Base-by-base conservation (phyloP, 2,329 filamentous ascomycete genomes). In the Clonostachys sp. region DNA sequence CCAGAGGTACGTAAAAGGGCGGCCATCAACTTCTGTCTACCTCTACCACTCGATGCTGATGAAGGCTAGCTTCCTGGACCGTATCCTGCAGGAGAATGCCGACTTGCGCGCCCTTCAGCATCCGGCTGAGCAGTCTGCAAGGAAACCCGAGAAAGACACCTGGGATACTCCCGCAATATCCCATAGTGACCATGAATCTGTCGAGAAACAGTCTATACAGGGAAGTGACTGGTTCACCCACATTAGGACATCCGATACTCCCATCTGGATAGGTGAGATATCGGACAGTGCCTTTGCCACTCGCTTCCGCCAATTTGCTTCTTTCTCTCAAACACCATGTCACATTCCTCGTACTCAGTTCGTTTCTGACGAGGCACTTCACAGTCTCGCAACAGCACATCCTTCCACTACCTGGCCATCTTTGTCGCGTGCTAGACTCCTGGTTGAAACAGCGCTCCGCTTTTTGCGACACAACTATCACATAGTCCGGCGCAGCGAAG, bases 401-500 rank as follows among this genome's bases (percentile, higher is more conserved):
- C 57, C 58, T 1, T 57, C 64, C 7, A 61, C 61, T 6, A 57
- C 60, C 13, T 46, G 43, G 42, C 49, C 49, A 12, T 34, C 42
- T 10, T 12, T 38, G 5, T 16, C 14, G 8, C 44, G 55, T 12
- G 58, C 56, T 6, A 50, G 56, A 2, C 33, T 61, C 5, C 50
- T 61, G 3, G 50, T 61, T 7, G 66, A 70, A 34, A 68, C 68
- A 5, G 69, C 72, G 1, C 45, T 74, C 16, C 64, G 63, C 24
- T 60, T 72, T 3, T 66, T 62, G 24, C 59, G 61, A 13, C 61
- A 57, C n/a, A n/a, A 12, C 3, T 74, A 69, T 47, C 70, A 75
- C 45, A 64, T 73, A 9, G 62, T 73, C 2, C 63, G 67, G 2
- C 61, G 58, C 41, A 71, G 65, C 18, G 58, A 60, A 6, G 62